Evolutionary conservation across 2,329 filamentous ascomycete species (phyloP), one percentile per base, ranked within the genome.

Genomic region (Hypoxylon sp.): DNA sequence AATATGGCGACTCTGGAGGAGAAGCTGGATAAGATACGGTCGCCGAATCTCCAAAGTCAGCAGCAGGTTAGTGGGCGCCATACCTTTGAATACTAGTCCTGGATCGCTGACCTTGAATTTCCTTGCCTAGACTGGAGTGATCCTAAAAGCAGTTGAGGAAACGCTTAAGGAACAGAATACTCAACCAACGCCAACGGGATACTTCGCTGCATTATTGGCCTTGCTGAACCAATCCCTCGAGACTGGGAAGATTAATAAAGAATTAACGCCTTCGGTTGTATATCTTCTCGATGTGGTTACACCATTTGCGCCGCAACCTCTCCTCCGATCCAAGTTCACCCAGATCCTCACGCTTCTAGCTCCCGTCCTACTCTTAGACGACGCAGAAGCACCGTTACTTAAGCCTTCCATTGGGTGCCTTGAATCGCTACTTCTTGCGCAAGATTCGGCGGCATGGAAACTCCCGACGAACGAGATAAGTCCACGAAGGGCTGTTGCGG

Each of bases 1-100:
- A 80, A 77, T 67, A 88, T 87, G 86, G 81, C 83, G 75, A 83
- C 85, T 72, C 78, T 98, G 77, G 90, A 92, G 80, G 95, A 97
- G 85, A 97, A 94, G 86, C 89, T 99, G 80, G 93, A 95, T 84
- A 98, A 97, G 88, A 98, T 98, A 81, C 93, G 96, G 83, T 96
- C 93, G 79, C 96, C 96, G 63, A 97, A 97, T 82, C 89, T 98
- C 77, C 93, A 98, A 82, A 97, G 93, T 80, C 94, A 98, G 83
- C 90, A 97, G 81, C 94, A 94, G 88, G 94, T 96, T 84, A 74
- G 84, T 80, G 17, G 39, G 14, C 24, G 51, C 33, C 57, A 46
- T 47, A 13, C 19, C 17, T 13, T 24, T n/a, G 22, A 19, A 46
- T 33, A 35, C 17, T 8, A 44, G 46, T 39, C 52, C 26, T 59